These are phyloP conservation scores for Naganishia liquefaciens DNA, from an alignment of 1,284 basidiomycete species.

Conservation along the genomic window DNA sequence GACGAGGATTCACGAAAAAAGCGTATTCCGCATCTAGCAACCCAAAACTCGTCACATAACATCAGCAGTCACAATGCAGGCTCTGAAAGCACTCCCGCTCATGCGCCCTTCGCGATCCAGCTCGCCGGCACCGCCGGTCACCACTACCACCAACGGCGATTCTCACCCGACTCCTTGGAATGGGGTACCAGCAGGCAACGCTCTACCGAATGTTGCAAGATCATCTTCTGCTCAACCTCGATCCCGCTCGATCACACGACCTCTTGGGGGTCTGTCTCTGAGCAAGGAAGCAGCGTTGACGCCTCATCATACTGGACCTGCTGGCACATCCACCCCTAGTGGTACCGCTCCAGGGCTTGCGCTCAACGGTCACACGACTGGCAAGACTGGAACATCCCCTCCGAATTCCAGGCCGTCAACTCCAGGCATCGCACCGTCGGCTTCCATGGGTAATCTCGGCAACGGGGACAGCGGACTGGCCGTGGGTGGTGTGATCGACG, in stretches of 20 bases:
- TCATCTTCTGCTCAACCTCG: conserved; percentile 29
- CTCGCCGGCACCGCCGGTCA: conserved; percentile 45
- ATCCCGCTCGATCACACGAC: conserved; percentile 39
- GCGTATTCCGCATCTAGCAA: neutral
- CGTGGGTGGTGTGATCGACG: conserved; percentile 49
- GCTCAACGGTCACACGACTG: conserved; percentile 6
- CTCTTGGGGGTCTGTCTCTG: conserved; percentile 32
- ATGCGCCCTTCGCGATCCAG: conserved; percentile 52
- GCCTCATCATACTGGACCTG: conserved; percentile 35
- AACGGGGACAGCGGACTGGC: conserved; percentile 13
- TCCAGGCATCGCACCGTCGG: conserved; percentile 23
- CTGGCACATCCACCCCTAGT: conserved; percentile 31
- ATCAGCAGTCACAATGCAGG: conserved; percentile 46
- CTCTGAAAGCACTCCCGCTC: conserved; percentile 53
- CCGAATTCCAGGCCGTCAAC: conserved; percentile 25
- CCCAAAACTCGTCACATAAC: conserved; percentile 2
- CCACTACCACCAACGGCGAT: conserved; percentile 30
- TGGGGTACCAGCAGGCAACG: conserved; percentile 37
- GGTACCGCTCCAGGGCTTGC: conserved; percentile 27
- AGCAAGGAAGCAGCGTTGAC: conserved; percentile 23
- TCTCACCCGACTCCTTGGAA: conserved; percentile 25
- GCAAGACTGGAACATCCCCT: conserved; percentile 26
- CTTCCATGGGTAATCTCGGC: conserved; percentile 35
- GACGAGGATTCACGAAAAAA: neutral
- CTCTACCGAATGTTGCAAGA: conserved; percentile 27